Conservation (phyloP, 2,329 filamentous ascomycete genomes). For the Aureobasidium musti region DNA sequence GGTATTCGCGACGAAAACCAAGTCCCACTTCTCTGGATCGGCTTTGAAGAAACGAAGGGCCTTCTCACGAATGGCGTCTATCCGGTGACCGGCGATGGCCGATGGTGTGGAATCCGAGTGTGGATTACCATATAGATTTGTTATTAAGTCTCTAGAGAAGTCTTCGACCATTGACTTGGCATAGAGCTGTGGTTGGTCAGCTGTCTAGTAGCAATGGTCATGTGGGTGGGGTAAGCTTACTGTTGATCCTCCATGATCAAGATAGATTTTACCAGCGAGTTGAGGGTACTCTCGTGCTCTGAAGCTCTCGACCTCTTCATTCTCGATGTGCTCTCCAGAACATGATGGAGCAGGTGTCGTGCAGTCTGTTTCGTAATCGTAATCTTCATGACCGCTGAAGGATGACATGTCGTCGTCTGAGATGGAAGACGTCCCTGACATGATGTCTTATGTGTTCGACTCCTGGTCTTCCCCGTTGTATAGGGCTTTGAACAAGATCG, state of each 20-base stretch:
- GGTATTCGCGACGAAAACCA: conserved; percentile 90
- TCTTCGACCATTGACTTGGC: conserved; percentile 76
- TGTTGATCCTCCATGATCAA: conserved; percentile 96
- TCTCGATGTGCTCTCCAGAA: conserved; percentile 39
- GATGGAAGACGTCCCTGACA: conserved; percentile 32
- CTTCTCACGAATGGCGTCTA: conserved; percentile 73
- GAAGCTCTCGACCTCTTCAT: conserved; percentile 45
- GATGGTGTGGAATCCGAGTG: conserved; percentile 85
- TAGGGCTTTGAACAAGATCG: conserved; percentile 12
- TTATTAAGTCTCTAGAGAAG: conserved; percentile 77
- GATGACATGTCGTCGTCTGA: conserved; percentile 40
- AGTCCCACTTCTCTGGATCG: conserved; percentile 76
- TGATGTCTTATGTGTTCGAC: conserved; percentile 22
- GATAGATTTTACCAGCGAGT: conserved; percentile 57
- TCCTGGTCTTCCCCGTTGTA: conserved; percentile 6
- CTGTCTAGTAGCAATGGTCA: background rate
- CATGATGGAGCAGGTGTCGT: conserved; percentile 42
- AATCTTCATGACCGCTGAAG: conserved; percentile 39
- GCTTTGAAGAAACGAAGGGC: conserved; percentile 78
- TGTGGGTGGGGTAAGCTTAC: conserved; percentile 34
- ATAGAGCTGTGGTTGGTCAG: conserved; percentile 52
- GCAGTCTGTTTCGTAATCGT: conserved; percentile 42
- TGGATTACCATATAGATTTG: conserved; percentile 83
- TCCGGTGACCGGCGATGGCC: conserved; percentile 69
- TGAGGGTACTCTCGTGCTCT: conserved; percentile 48